phyloP scores from a whole-genome alignment of 106 monocot genomes.

The Apostasia shenzhenica region DNA sequence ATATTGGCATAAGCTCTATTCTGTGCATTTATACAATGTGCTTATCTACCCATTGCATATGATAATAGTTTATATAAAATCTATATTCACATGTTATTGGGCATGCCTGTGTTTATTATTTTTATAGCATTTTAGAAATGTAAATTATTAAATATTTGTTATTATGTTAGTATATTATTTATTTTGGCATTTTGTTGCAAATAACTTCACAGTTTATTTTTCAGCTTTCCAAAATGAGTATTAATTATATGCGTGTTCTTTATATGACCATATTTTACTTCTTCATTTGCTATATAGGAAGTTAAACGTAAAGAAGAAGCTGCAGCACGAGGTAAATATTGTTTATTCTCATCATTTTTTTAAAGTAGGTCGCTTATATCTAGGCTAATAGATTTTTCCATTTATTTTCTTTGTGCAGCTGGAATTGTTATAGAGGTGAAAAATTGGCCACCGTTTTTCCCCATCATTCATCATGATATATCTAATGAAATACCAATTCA shows the following conservation, averaged over 20 bases:
- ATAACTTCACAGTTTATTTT: background rate
- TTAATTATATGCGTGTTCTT: background rate
- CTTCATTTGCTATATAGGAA: constrained; percentile 21
- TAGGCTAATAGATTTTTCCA: background rate
- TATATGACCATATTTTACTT: constrained; percentile 3
- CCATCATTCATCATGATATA: constrained; percentile 79
- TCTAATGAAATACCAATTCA: constrained; percentile 62
- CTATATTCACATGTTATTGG: too few species aligned
- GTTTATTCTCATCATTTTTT: constrained; percentile 1
- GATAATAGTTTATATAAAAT: too few species aligned
- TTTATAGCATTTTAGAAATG: too few species aligned
- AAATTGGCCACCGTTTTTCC: constrained; percentile 75
- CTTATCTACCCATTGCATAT: too few species aligned
- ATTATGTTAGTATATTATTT: too few species aligned
- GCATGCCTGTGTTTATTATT: too few species aligned
- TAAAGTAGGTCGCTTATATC: background rate
- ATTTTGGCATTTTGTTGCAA: background rate
- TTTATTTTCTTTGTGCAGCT: constrained; percentile 29
- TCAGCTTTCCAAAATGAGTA: background rate
- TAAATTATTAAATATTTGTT: too few species aligned
- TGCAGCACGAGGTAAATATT: constrained; percentile 33
- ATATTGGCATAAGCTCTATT: too few species aligned
- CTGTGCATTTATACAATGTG: too few species aligned
- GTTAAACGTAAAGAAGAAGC: constrained; percentile 52
- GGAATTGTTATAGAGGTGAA: constrained; percentile 62